Base-by-base conservation (phyloP, 2,329 filamentous ascomycete genomes). In the Phyllosticta citriasiana region DNA sequence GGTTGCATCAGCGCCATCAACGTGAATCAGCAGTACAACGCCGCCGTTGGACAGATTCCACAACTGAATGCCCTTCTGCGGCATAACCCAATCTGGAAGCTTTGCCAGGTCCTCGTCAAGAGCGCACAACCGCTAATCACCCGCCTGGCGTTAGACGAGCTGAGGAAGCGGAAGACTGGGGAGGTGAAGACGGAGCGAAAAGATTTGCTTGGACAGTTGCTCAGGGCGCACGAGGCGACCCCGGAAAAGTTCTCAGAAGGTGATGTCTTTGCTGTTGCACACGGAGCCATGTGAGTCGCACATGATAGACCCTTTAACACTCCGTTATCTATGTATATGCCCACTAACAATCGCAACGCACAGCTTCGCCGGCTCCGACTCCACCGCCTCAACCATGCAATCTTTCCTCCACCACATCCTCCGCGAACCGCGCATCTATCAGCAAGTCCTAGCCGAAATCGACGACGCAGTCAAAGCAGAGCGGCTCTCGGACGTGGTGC, bases 311-410 rank as follows among this genome's bases (percentile, higher is more conserved):
- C 6, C 27, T 7, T 30, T 30, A 1, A 6, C 6, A 30, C 4
- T 68, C 67, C 19, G 19, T 22, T 22, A 1, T 22, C 6, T 55
- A 16, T 7, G n/a, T 5, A 7, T 5, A 12, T 30, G 16, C 8
- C n/a, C 4, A 25, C 16, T 12, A 14, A 24, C 22, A 14, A 52
- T 27, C 6, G 8, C n/a, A 22, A 16, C n/a, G 12, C 6, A 16
- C 24, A 62, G 76, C 77, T 57, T 76, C 74, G 1, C 70, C 73
- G 9, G 72, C 69, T 53, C 68, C 71, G 0, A 70, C 70, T 1
- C 64, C 73, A 68, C 72, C 8, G 69, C 70, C 54, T 65, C 69
- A 0, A 69, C 70, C 0, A 63, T 73, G 19, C 72, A 75, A 51
- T 69, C 69, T 0, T 67, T 75, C 14, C 64, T 75, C 16, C 76